Conservation (phyloP, 164 flowering plant species). For the Echeveria elegans region DNA sequence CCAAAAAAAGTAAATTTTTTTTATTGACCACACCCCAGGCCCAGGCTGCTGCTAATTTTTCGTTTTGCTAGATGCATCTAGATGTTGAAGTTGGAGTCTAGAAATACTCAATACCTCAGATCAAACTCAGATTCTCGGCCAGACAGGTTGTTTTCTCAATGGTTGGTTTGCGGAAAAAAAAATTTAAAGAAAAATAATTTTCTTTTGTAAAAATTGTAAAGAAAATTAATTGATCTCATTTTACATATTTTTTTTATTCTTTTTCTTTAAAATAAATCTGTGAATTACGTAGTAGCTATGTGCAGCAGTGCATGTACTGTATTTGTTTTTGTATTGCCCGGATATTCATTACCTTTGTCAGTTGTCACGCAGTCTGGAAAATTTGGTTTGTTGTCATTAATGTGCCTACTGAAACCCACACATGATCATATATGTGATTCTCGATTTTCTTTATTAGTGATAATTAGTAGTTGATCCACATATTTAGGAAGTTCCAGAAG, state of each 20-base stretch:
- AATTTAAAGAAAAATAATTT: too few species aligned
- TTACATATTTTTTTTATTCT: too few species aligned
- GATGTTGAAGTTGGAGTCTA: not conserved
- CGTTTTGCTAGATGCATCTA: not conserved
- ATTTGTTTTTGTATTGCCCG: not conserved
- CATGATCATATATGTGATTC: not conserved
- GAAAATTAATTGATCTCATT: too few species aligned
- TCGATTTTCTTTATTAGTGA: not conserved
- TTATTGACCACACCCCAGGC: too few species aligned
- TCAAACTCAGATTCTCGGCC: slow-evolving; percentile 65
- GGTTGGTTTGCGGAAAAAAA: too few species aligned
- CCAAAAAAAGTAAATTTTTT: too few species aligned
- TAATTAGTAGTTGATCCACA: not conserved
- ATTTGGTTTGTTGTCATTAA: not conserved
- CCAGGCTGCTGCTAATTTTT: not conserved
- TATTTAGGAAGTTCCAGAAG: not conserved
- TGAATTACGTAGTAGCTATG: not conserved
- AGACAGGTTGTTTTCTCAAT: slow-evolving; percentile 57
- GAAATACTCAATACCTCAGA: slow-evolving; percentile 53
- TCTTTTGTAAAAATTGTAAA: too few species aligned
- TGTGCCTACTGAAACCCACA: not conserved
- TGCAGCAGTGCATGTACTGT: not conserved
- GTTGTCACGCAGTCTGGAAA: not conserved
- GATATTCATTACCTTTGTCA: not conserved
- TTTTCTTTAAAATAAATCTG: not conserved